Evolutionary conservation across 208 protist species (phyloP).

Genomic region (Trypanosoma conorhini): DNA sequence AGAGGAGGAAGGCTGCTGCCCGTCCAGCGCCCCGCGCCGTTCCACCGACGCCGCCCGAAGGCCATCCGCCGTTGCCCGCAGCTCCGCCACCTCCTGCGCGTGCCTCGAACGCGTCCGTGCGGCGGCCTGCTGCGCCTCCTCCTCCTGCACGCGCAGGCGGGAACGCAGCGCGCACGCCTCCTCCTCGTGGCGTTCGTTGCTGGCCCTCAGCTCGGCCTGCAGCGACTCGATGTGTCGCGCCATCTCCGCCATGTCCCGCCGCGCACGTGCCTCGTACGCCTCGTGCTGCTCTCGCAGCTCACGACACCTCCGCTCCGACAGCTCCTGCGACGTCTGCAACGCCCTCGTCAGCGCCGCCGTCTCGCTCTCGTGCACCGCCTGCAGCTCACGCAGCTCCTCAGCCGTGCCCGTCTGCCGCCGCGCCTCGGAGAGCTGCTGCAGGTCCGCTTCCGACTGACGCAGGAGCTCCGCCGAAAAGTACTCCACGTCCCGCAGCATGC

Average conservation of each 20-base stretch:
- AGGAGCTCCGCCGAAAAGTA: constrained; percentile 37
- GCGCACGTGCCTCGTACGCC: constrained; percentile 8
- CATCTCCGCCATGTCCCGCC: constrained; percentile 3
- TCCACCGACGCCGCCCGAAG: background rate
- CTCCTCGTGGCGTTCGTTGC: constrained; percentile 14
- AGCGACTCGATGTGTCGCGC: constrained; percentile 18
- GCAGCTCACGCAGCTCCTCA: background rate
- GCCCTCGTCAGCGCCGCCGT: constrained; percentile 1
- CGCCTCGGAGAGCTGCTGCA: constrained; percentile 1
- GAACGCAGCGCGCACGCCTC: constrained; percentile 3
- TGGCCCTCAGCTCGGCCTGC: constrained; percentile 3
- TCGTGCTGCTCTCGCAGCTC: constrained; percentile 13
- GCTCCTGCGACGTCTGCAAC: background rate
- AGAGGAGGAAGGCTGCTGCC: background rate
- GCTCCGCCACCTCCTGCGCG: constrained; percentile 1
- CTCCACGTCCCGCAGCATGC: constrained; percentile 41
- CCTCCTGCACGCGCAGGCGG: constrained; percentile 11
- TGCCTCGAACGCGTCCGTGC: constrained; percentile 2
- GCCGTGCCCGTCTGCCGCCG: background rate
- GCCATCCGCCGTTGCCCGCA: background rate
- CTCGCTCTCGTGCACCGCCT: constrained; percentile 1
- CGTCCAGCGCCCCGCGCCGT: background rate
- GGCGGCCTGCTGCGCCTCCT: constrained; percentile 10
- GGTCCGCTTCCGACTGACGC: constrained; percentile 32
- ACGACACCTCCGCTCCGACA: background rate